Evolutionary conservation across 2,329 filamentous ascomycete species (phyloP), one percentile per base, ranked within the genome.

Genomic region (Colletotrichum chrysophilum): DNA sequence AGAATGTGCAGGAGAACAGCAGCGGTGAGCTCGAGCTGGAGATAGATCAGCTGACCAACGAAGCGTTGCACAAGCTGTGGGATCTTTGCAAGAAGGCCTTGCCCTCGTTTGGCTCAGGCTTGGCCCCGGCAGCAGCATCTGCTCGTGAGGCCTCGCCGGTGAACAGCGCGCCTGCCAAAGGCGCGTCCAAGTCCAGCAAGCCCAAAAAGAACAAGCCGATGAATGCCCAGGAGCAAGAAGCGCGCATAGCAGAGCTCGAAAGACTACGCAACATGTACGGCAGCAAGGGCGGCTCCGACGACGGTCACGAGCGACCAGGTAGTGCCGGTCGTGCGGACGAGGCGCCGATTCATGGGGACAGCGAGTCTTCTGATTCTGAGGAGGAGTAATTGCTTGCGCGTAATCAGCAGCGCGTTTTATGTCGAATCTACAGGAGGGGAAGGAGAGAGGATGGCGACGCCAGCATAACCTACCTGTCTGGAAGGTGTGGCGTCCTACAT

Each of bases 121-220:
- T 79, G 14, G 79, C 80, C 30, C 78, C 79, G 7, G 48, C 79
- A 16, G 71, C 78, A 18, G 71, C 78, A 18, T 77, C 79, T 24
- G 73, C 80, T 18, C 76, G 76, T 21, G 71, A 75, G n/a, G 82
- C 84, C 38, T 81, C 84, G 6, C 83, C 85, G 62, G 80, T 79
- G 43, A 79, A 76, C 69, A 81, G 80, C 55, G 76, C 78, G 4
- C 77, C 82, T 6, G 76, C 80, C 32, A 85, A 85, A 75, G 79
- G 81, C 67, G 74, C 81, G 0, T 76, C 82, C 66, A 81, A 83
- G 58, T 83, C 84, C 28, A 86, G 85, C 77, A 92, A 92, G 83
- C 91, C 90, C 68, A 93, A 92, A 86, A 94, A 94, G 87, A 94
- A 94, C 83, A 94, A 94, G 87, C 93, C 93, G 3, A 94, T 94